Base-by-base conservation (phyloP, 164 flowering plant species). In the Kingdonia uniflora region DNA sequence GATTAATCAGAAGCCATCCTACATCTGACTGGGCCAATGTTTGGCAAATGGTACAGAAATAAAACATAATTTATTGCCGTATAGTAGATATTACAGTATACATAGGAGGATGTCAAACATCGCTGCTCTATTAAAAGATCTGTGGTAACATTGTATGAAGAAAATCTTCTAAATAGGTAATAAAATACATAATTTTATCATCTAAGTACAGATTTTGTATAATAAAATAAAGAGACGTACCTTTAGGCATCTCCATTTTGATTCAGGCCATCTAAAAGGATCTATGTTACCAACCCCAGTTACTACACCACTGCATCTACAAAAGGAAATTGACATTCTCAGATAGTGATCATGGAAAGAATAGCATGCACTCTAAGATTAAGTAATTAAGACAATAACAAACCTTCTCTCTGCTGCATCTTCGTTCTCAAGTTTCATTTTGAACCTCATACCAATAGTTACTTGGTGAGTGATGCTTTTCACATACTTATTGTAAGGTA, bases 161-260 rank as follows among this genome's bases (percentile, higher is more conserved):
- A n/a, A n/a, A n/a, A n/a, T n/a, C n/a, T n/a, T n/a, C n/a, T n/a
- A n/a, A n/a, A n/a, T n/a, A n/a, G n/a, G n/a, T n/a, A n/a, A n/a
- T n/a, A n/a, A n/a, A n/a, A n/a, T n/a, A n/a, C n/a, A n/a, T n/a
- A n/a, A n/a, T n/a, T n/a, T n/a, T n/a, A n/a, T n/a, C n/a, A n/a
- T n/a, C n/a, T n/a, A n/a, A n/a, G n/a, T n/a, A n/a, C n/a, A n/a
- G n/a, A n/a, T n/a, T n/a, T n/a, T n/a, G n/a, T n/a, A n/a, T n/a
- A n/a, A n/a, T n/a, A n/a, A n/a, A n/a, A n/a, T n/a, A n/a, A n/a
- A n/a, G n/a, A n/a, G n/a, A 1, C 41, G 38, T 65, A 91, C 97
- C 92, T 67, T 73, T 55, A 91, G 61, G 71, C 86, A 87, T 75
- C 96, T 83, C 97, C 97, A 91, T 71, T 81, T 91, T 44, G 97